Percentiles rank a stretch among this genome's conserved stretches.
These are phyloP conservation scores for Cryoendolithus antarcticus DNA, from an alignment of 2,329 filamentous ascomycete genomes.

Conservation along the genomic window DNA sequence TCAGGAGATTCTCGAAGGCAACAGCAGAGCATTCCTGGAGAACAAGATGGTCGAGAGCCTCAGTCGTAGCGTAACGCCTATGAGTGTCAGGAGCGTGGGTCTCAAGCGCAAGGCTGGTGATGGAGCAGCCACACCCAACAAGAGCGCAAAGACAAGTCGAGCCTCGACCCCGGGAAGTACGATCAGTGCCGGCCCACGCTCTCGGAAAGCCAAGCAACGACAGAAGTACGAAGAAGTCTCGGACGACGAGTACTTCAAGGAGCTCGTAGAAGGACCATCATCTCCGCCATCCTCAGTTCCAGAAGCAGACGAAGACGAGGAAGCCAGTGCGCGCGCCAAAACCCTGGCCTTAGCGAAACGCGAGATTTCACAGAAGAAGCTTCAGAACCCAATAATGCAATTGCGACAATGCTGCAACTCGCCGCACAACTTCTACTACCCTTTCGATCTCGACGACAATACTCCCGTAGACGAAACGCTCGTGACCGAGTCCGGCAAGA, in stretches of 20 bases:
- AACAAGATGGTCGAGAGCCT: slow-evolving; percentile 61
- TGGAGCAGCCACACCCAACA: slow-evolving; percentile 41
- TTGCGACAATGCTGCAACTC: slow-evolving; percentile 84
- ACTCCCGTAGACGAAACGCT: slow-evolving; percentile 60
- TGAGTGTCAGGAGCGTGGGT: slow-evolving; percentile 32
- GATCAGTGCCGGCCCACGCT: slow-evolving; percentile 34
- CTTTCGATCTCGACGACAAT: slow-evolving; percentile 53
- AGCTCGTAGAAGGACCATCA: slow-evolving; percentile 49
- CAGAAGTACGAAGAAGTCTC: slow-evolving; percentile 58
- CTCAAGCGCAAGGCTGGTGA: slow-evolving; percentile 45
- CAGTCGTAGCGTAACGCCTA: slow-evolving; percentile 38
- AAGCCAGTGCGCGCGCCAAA: slow-evolving; percentile 52
- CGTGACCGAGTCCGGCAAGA: slow-evolving; percentile 82
- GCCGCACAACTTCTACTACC: slow-evolving; percentile 94
- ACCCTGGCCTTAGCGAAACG: slow-evolving; percentile 71
- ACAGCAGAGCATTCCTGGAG: slow-evolving; percentile 49
- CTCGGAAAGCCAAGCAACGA: slow-evolving; percentile 40
- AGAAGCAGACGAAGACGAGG: slow-evolving; percentile 34
- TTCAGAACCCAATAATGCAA: slow-evolving; percentile 88
- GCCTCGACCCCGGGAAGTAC: slow-evolving; percentile 58
- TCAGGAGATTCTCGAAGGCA: slow-evolving; percentile 52
- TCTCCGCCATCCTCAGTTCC: slow-evolving; percentile 28
- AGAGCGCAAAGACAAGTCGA: slow-evolving; percentile 64
- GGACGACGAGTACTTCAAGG: slow-evolving; percentile 73
- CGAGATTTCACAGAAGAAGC: slow-evolving; percentile 79